Evolutionary conservation across 1,139 yeast genomes (phyloP).

Genomic region (Suhomyces wounanorum): DNA sequence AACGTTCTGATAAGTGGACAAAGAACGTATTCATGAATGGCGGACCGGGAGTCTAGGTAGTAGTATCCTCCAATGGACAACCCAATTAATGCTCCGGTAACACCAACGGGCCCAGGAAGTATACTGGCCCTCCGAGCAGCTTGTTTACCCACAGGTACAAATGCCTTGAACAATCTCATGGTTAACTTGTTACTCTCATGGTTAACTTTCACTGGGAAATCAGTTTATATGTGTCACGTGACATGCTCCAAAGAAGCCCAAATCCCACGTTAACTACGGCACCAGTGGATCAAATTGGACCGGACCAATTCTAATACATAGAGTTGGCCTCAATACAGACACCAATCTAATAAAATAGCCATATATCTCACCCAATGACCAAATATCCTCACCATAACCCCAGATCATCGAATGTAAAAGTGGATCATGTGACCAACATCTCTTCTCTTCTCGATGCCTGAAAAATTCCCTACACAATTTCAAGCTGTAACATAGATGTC

Average conservation of each 20-base stretch:
- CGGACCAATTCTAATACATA: background rate
- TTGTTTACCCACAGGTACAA: conserved; percentile 3
- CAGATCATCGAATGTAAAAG: background rate
- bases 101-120: conserved; percentile 31
- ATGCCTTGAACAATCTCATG: conserved; percentile 7
- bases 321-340: too few relatives aligned
- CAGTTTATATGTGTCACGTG: background rate
- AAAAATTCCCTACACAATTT: conserved; percentile 8
- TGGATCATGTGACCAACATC: conserved; percentile 3
- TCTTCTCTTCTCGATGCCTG: conserved; percentile 8
- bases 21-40: conserved; percentile 74
- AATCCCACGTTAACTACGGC: too few relatives aligned
- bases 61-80: conserved; percentile 44
- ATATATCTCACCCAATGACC: too few relatives aligned
- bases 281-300: too few relatives aligned
- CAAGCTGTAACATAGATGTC: background rate
- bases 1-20: conserved; percentile 74
- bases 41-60: conserved; percentile 74
- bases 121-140: conserved; percentile 23
- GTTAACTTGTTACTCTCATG: background rate
- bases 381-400: background rate
- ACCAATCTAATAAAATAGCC: too few relatives aligned
- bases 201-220: background rate
- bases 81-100: conserved; percentile 28
- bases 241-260: too few relatives aligned